phyloP scores from a whole-genome alignment of 441 rosid genomes.

The Arabidopsis hybrid region DNA sequence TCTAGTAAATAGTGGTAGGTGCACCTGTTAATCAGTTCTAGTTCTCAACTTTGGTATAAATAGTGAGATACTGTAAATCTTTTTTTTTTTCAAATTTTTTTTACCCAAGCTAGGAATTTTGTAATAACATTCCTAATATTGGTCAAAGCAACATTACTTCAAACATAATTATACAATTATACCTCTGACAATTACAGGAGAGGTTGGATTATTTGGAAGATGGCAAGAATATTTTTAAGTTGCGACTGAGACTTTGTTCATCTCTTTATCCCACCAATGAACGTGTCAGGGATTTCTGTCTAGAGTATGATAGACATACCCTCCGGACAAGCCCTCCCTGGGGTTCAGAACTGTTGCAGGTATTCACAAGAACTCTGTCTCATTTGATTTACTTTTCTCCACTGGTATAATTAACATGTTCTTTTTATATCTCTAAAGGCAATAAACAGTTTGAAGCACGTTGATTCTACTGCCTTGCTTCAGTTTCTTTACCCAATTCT shows the following conservation, averaged over 20 bases:
- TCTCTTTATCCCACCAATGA: slow-evolving; percentile 94
- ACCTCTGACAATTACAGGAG: slow-evolving; percentile 62
- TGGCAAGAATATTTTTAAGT: slow-evolving; percentile 86
- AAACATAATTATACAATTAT: slow-evolving; percentile 11
- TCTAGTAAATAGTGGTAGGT: slow-evolving; percentile 19
- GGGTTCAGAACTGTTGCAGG: slow-evolving; percentile 99
- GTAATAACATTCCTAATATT: slow-evolving; percentile 2
- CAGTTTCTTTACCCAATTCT: slow-evolving; percentile 98
- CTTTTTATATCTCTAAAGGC: slow-evolving; percentile 64
- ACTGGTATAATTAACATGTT: slow-evolving; percentile 22
- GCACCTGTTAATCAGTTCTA: slow-evolving; percentile 21
- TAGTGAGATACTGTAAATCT: not conserved
- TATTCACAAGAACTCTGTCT: slow-evolving; percentile 44
- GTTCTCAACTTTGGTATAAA: slow-evolving; percentile 17
- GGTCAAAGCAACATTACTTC: slow-evolving; percentile 25
- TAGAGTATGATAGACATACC: slow-evolving; percentile 99
- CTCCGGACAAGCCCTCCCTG: slow-evolving; percentile 98
- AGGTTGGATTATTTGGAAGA: slow-evolving; percentile 98
- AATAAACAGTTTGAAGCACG: slow-evolving; percentile 98
- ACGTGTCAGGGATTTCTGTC: slow-evolving; percentile 97
- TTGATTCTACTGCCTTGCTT: slow-evolving; percentile 97
- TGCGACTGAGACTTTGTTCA: slow-evolving; percentile 95
- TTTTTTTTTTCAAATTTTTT: not conserved
- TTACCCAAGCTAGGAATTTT: slow-evolving; percentile 24
- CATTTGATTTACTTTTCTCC: slow-evolving; percentile 17